A percentile compares a stretch with the other conserved stretches of the same genome.
These are phyloP conservation scores for Bauhinia variegata DNA, from an alignment of 306 rosid species.

Conservation along the genomic window DNA sequence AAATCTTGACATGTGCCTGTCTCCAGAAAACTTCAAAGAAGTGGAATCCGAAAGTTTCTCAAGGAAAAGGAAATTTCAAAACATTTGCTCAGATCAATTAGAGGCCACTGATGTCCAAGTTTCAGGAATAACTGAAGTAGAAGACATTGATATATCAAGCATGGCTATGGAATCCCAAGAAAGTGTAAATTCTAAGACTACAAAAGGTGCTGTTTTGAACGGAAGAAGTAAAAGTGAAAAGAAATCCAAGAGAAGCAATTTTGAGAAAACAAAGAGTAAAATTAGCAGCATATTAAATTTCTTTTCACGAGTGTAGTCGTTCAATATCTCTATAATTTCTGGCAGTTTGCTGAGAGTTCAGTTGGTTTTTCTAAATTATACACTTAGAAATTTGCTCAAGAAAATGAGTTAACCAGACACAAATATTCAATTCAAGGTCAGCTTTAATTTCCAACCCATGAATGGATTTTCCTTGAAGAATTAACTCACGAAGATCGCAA, in stretches of 20 bases:
- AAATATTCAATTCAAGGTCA: conserved; percentile 42
- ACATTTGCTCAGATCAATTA: conserved; percentile 36
- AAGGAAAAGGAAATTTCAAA: conserved; percentile 57
- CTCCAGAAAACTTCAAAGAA: conserved; percentile 36
- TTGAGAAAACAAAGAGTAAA: conserved; percentile 44
- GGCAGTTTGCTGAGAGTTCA: neutral
- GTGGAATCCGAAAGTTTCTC: conserved; percentile 37
- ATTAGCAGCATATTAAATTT: conserved; percentile 69
- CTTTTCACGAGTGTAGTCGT: conserved; percentile 66
- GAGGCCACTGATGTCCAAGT: conserved; percentile 40
- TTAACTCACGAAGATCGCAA: conserved; percentile 44
- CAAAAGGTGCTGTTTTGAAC: conserved; percentile 40
- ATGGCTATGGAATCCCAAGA: conserved; percentile 59
- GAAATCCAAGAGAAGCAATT: conserved; percentile 53
- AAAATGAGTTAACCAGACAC: neutral
- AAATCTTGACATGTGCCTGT: conserved; percentile 33
- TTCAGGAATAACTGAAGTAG: conserved; percentile 60
- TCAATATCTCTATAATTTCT: conserved; percentile 3
- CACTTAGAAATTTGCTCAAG: neutral
- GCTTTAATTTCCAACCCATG: conserved; percentile 62
- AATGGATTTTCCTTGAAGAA: conserved; percentile 48
- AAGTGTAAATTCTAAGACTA: conserved; percentile 63
- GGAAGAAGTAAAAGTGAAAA: conserved; percentile 49
- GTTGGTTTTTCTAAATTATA: neutral
- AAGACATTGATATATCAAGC: conserved; percentile 45